phyloP scores from a whole-genome alignment of 768 basidiomycete species.

The Pholiota conissans region DNA sequence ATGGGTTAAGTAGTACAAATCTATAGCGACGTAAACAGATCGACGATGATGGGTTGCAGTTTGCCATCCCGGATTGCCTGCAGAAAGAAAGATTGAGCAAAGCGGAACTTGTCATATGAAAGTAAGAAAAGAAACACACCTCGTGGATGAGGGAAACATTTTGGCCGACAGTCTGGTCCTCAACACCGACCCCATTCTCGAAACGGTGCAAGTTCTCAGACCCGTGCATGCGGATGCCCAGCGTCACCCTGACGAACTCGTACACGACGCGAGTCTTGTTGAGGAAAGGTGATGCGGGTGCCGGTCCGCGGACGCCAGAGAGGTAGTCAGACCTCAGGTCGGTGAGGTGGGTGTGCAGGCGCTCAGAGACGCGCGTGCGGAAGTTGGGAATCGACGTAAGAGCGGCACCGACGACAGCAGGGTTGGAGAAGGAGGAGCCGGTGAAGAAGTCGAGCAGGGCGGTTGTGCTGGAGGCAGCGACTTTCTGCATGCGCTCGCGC shows the following conservation, averaged over 20 bases:
- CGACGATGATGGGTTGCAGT: slow-evolving; percentile 43
- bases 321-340: slow-evolving; percentile 56
- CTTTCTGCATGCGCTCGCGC: slow-evolving; percentile 64
- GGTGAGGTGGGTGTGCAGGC: slow-evolving; percentile 46
- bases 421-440: slow-evolving; percentile 31
- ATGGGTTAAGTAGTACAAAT: not conserved
- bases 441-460: slow-evolving; percentile 67
- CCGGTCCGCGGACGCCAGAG: slow-evolving; percentile 53
- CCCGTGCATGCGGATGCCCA: slow-evolving; percentile 84
- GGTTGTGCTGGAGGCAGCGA: slow-evolving; percentile 61
- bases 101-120: not conserved
- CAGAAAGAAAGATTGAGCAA: not conserved
- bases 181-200: slow-evolving; percentile 62
- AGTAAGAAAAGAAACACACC: slow-evolving; percentile 39
- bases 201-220: slow-evolving; percentile 66
- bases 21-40: slow-evolving; percentile 33
- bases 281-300: slow-evolving; percentile 69
- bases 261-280: slow-evolving; percentile 73
- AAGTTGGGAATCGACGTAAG: slow-evolving; percentile 49
- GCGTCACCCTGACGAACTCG: slow-evolving; percentile 67
- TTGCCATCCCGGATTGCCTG: slow-evolving; percentile 56
- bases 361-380: slow-evolving; percentile 51
- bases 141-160: slow-evolving; percentile 78
- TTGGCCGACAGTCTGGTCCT: slow-evolving; percentile 69
- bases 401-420: slow-evolving; percentile 27